Conservation (phyloP, 2,329 filamentous ascomycete species). For the Meredithiella fracta region DNA sequence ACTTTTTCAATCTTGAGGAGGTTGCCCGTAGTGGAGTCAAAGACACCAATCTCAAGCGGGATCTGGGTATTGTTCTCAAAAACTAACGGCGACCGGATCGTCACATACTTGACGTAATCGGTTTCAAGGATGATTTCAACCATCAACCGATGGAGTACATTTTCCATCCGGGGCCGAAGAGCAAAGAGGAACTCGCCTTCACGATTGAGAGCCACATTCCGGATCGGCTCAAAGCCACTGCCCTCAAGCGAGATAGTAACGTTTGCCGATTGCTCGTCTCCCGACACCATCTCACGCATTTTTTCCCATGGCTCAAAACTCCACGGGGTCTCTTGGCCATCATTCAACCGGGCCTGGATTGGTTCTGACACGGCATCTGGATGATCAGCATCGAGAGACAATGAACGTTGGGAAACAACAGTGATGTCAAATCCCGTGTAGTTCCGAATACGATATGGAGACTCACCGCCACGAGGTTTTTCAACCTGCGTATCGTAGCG, state of each 20-base stretch:
- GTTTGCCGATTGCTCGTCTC: slow-evolving; percentile 62
- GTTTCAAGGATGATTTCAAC: slow-evolving; percentile 82
- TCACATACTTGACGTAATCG: slow-evolving; percentile 97
- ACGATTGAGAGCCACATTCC: slow-evolving; percentile 76
- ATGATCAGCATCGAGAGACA: not conserved
- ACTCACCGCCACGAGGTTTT: slow-evolving; percentile 80
- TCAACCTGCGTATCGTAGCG: slow-evolving; percentile 73
- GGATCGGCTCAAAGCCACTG: slow-evolving; percentile 82
- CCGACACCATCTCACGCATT: slow-evolving; percentile 80
- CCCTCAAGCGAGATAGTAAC: slow-evolving; percentile 77
- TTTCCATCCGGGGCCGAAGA: slow-evolving; percentile 70
- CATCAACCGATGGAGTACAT: slow-evolving; percentile 72
- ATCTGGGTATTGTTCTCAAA: slow-evolving; percentile 97
- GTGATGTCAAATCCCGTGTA: slow-evolving; percentile 86
- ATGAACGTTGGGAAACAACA: slow-evolving; percentile 48
- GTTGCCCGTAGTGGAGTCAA: slow-evolving; percentile 71
- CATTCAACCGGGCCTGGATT: slow-evolving; percentile 59
- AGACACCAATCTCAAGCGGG: slow-evolving; percentile 82
- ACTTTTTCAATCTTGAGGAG: slow-evolving; percentile 97
- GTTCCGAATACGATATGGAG: slow-evolving; percentile 85
- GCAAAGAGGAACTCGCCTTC: slow-evolving; percentile 88
- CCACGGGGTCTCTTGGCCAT: slow-evolving; percentile 88
- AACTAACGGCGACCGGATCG: slow-evolving; percentile 74
- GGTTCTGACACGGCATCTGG: slow-evolving; percentile 18
- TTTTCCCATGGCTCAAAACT: slow-evolving; percentile 93